Conservation (phyloP, 2,329 filamentous ascomycete genomes). For the Blastomyces gilchristii region DNA sequence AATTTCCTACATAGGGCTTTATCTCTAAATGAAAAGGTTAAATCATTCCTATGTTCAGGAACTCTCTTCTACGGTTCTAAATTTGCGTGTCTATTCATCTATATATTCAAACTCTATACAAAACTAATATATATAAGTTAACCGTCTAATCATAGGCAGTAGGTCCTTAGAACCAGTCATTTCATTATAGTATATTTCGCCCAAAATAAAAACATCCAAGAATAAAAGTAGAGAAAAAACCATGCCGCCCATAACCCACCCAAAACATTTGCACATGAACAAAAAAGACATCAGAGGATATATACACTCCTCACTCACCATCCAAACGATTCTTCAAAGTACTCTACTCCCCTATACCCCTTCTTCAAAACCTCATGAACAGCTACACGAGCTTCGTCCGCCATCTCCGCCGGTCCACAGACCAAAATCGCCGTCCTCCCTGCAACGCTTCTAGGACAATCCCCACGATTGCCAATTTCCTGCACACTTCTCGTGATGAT, state of each 20-base stretch:
- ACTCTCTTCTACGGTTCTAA: background rate
- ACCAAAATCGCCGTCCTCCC: constrained; percentile 29
- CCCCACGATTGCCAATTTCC: constrained; percentile 13
- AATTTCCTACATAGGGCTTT: too few relatives aligned
- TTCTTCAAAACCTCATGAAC: constrained; percentile 26
- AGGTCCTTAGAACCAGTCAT: background rate
- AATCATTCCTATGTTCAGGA: background rate
- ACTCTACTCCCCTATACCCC: constrained; percentile 28
- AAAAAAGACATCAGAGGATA: background rate
- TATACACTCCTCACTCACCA: constrained; percentile 16
- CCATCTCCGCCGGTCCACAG: constrained; percentile 35
- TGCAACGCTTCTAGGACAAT: constrained; percentile 6
- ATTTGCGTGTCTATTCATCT: background rate
- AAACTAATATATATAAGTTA: background rate
- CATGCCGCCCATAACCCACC: background rate
- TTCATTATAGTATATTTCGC: background rate
- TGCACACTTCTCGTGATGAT: constrained; percentile 20
- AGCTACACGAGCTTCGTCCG: constrained; percentile 32
- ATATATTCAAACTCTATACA: background rate
- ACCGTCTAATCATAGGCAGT: background rate
- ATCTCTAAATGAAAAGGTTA: background rate
- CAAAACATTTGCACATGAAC: background rate
- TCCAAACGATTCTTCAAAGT: constrained; percentile 39
- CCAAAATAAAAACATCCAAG: background rate
- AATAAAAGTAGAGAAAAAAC: background rate